phyloP scores from a whole-genome alignment of 2,329 filamentous ascomycete genomes.

The Colletotrichum tropicicola region DNA sequence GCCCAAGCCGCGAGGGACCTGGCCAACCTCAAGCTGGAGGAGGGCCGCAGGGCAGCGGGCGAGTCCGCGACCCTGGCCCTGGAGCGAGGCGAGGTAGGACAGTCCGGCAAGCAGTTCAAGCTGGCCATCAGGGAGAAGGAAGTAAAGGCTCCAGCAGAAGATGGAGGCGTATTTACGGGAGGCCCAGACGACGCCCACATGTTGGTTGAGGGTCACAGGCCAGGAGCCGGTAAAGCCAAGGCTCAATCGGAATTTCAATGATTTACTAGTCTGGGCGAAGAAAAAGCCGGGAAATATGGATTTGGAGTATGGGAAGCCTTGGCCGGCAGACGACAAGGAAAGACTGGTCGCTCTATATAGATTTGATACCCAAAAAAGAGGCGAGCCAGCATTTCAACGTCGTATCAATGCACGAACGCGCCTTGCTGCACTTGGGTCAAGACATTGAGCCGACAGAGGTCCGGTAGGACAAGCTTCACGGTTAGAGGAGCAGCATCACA shows the following conservation, averaged over 20 bases:
- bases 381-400: background rate
- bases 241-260: conserved; percentile 34
- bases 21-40: conserved; percentile 53
- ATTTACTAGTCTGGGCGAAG: conserved; percentile 10
- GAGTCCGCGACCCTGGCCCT: conserved; percentile 56
- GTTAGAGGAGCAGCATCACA: conserved; percentile 34
- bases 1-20: conserved; percentile 47
- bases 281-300: background rate
- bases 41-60: conserved; percentile 48
- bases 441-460: background rate
- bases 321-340: background rate
- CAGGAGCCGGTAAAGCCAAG: conserved; percentile 15
- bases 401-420: background rate
- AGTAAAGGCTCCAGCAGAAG: conserved; percentile 41
- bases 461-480: background rate
- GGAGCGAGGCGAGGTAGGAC: conserved; percentile 53
- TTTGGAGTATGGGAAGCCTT: background rate
- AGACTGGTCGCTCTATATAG: background rate
- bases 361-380: conserved; percentile 24
- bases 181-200: conserved; percentile 49
- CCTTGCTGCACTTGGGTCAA: background rate
- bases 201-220: conserved; percentile 60
- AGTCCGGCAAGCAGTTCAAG: conserved; percentile 46
- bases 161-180: conserved; percentile 30
- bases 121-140: conserved; percentile 63